phyloP scores from a whole-genome alignment of 441 rosid species.

The Eutrema salsugineum region DNA sequence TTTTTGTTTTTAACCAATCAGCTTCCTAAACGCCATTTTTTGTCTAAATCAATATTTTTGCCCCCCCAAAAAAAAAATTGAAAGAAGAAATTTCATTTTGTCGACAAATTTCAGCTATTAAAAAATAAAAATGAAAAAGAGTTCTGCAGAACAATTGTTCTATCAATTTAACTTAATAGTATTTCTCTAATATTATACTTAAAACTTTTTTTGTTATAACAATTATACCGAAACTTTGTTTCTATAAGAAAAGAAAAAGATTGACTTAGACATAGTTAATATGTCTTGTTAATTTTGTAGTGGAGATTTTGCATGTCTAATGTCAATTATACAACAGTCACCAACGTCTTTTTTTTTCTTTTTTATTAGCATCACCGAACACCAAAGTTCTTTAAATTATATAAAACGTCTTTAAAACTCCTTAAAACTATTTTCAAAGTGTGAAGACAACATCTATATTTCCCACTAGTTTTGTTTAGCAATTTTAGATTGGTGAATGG shows the following conservation, averaged over 20 bases:
- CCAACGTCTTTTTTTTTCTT: not conserved
- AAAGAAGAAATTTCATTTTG: not conserved
- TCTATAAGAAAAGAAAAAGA: not conserved
- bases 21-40: too few species aligned
- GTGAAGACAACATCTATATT: not conserved
- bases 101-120: not conserved
- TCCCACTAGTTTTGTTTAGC: not conserved
- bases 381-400: not conserved
- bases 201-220: too few species aligned
- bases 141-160: not conserved
- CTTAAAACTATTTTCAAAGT: not conserved
- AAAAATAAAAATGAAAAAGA: too few species aligned
- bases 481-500: not conserved
- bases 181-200: not conserved
- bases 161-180: not conserved
- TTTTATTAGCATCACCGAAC: not conserved
- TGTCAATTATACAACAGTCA: constrained; percentile 24
- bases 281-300: not conserved
- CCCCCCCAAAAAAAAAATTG: not conserved
- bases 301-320: constrained; percentile 28
- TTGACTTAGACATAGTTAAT: not conserved
- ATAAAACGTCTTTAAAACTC: not conserved
- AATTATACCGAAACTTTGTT: too few species aligned
- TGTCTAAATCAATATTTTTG: not conserved
- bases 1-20: too few species aligned